These are phyloP conservation scores for Fraxinus dipetala DNA, from an alignment of 305 asterid species.

Conservation along the genomic window DNA sequence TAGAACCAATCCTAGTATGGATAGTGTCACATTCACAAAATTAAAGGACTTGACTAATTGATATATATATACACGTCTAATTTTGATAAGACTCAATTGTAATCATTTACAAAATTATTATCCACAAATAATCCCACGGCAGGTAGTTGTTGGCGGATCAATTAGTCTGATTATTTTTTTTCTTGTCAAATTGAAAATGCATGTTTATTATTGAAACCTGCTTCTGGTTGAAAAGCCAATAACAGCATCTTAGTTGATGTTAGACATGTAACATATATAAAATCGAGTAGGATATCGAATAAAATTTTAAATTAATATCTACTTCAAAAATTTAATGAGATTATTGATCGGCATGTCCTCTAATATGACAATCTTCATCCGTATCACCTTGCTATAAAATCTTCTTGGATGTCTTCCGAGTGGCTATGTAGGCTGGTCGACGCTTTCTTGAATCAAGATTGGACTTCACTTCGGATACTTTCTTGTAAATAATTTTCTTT, in stretches of 20 bases:
- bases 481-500: neutral
- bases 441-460: neutral
- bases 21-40: neutral
- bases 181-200: no score
- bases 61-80: neutral
- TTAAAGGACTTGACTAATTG: neutral
- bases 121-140: neutral
- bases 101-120: neutral
- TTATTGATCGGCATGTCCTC: neutral
- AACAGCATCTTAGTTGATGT: neutral
- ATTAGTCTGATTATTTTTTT: neutral
- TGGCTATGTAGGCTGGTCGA: neutral
- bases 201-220: neutral
- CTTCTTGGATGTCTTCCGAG: no score
- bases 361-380: no score
- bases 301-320: no score
- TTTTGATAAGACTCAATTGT: neutral
- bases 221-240: neutral
- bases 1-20: neutral
- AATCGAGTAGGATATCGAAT: neutral
- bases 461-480: neutral
- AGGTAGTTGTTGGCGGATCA: neutral
- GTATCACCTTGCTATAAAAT: no score
- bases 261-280: neutral
- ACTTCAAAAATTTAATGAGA: no score